Percentiles rank a stretch among this genome's conserved stretches.
Evolutionary conservation across 75 land plant genomes (phyloP).

Genomic region (Adiantum capillusveneris): DNA sequence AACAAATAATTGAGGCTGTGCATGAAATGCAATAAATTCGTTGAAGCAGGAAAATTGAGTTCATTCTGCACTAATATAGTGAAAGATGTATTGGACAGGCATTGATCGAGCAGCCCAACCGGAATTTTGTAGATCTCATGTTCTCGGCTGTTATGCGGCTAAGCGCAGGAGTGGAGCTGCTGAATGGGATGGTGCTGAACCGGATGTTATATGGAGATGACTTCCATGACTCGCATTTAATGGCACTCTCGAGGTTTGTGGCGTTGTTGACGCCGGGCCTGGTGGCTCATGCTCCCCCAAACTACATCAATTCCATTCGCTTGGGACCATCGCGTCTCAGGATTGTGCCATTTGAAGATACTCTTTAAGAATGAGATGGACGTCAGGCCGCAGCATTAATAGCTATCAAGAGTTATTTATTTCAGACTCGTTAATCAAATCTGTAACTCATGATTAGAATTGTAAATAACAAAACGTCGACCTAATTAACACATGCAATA

Average conservation of each 20-base stretch:
- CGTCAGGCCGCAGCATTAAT: no score
- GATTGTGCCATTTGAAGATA: neutral
- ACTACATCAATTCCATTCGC: neutral
- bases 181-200: neutral
- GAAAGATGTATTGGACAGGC: no score
- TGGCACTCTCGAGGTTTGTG: neutral
- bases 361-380: no score
- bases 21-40: no score
- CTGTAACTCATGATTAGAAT: no score
- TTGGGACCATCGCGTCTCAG: neutral
- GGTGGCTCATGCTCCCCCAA: neutral
- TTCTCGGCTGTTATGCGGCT: neutral
- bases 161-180: neutral
- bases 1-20: no score
- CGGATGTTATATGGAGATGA: slow-evolving; percentile 3
- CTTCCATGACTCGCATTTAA: neutral
- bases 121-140: neutral
- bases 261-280: neutral
- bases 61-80: no score
- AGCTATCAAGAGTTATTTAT: no score
- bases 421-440: no score
- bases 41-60: no score
- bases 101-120: neutral
- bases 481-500: no score
- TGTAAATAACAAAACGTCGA: no score